These are phyloP conservation scores for Trichoderma pleuroti DNA, from an alignment of 2,329 filamentous ascomycete genomes.

Conservation along the genomic window DNA sequence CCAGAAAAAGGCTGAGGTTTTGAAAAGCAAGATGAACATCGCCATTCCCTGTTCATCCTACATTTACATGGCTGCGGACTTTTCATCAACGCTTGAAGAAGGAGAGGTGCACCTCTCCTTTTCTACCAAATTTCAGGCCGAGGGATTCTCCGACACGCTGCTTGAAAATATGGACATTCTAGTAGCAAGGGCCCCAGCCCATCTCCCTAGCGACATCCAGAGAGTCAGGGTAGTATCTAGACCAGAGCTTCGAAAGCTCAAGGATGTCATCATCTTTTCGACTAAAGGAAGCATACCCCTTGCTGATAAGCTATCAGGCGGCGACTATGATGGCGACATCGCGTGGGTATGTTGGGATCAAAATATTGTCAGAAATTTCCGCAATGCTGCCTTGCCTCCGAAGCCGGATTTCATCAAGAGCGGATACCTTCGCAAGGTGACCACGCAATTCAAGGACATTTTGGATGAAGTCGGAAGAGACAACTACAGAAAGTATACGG, in stretches of 20 bases:
- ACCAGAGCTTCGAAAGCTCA: constrained; percentile 61
- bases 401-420: constrained; percentile 41
- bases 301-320: constrained; percentile 69
- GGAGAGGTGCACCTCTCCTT: constrained; percentile 68
- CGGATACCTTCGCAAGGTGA: constrained; percentile 50
- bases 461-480: constrained; percentile 19
- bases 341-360: constrained; percentile 75
- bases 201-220: constrained; percentile 70
- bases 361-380: constrained; percentile 62
- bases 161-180: constrained; percentile 59
- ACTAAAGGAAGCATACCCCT: constrained; percentile 58
- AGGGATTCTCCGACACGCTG: constrained; percentile 50
- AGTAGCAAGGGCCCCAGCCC: constrained; percentile 65
- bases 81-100: constrained; percentile 55
- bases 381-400: constrained; percentile 46
- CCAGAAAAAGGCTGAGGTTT: constrained; percentile 48
- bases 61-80: constrained; percentile 66
- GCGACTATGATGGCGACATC: constrained; percentile 78
- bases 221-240: constrained; percentile 58
- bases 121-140: constrained; percentile 58
- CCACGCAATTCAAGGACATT: constrained; percentile 45
- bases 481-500: constrained; percentile 21
- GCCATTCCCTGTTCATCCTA: constrained; percentile 59
- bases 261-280: constrained; percentile 78
- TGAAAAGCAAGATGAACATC: constrained; percentile 58